Conservation (phyloP, 179 eudicot species). For the Kewa caespitosa region DNA sequence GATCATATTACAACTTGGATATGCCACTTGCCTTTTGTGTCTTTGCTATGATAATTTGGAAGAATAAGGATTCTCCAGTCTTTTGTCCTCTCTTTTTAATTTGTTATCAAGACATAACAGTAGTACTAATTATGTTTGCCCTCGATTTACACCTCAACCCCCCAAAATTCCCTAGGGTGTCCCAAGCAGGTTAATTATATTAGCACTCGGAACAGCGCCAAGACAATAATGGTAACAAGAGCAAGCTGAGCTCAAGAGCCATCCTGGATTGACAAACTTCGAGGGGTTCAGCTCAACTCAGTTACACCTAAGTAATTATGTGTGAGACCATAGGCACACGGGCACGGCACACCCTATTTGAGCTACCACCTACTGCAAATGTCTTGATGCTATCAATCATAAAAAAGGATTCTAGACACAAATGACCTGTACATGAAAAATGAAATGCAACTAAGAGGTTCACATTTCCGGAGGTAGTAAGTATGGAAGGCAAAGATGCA, state of each 20-base stretch:
- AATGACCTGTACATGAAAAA: neutral
- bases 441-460: neutral
- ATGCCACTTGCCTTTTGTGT: no score
- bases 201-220: no score
- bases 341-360: neutral
- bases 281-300: neutral
- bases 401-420: neutral
- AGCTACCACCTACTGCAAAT: neutral
- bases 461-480: neutral
- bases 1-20: no score
- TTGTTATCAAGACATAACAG: neutral
- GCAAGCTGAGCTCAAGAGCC: neutral
- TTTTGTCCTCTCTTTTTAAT: neutral
- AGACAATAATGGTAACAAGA: no score
- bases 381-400: neutral
- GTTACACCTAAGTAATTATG: neutral
- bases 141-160: neutral
- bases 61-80: neutral
- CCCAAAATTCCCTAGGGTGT: neutral
- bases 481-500: conserved; percentile 11
- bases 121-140: neutral
- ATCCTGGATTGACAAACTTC: neutral
- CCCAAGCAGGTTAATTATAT: no score
- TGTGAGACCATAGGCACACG: neutral
- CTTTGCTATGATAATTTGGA: no score